These are phyloP conservation scores for Coniferiporia sulphurascens DNA, from an alignment of 1,284 basidiomycete genomes.

Conservation along the genomic window DNA sequence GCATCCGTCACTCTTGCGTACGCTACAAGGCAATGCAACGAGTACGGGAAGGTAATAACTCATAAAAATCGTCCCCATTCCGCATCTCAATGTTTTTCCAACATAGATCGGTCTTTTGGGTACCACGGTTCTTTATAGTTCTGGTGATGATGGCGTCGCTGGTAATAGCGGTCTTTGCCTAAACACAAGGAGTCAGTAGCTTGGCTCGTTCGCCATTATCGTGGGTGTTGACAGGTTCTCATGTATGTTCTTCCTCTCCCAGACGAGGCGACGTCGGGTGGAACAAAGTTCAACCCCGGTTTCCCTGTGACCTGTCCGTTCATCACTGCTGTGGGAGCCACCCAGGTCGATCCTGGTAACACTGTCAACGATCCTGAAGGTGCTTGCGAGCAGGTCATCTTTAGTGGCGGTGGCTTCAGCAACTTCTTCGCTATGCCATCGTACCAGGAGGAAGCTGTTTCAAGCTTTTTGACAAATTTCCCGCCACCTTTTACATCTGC, in stretches of 20 bases:
- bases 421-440: constrained; percentile 29
- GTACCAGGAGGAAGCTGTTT: constrained; percentile 28
- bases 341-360: constrained; percentile 25
- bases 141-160: constrained; percentile 26
- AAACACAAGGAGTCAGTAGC: constrained; percentile 1
- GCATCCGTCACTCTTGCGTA: constrained; percentile 40
- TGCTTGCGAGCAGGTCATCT: constrained; percentile 27
- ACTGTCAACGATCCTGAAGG: constrained; percentile 24
- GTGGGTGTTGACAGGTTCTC: not conserved
- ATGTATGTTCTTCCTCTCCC: not conserved
- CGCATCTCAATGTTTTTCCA: not conserved
- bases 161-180: constrained; percentile 11
- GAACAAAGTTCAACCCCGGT: constrained; percentile 19
- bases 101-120: constrained; percentile 39
- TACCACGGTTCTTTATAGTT: constrained; percentile 38
- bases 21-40: constrained; percentile 47
- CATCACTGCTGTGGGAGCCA: constrained; percentile 34
- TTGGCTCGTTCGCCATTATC: not conserved
- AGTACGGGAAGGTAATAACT: constrained; percentile 39
- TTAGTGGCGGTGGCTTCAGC: constrained; percentile 34
- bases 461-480: constrained; percentile 27
- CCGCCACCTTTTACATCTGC: constrained; percentile 25
- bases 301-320: constrained; percentile 31
- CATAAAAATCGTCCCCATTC: not conserved
- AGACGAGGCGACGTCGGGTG: not conserved